These are phyloP conservation scores for Trichoderma arundinaceum DNA, from an alignment of 2,329 filamentous ascomycete genomes.

Conservation along the genomic window DNA sequence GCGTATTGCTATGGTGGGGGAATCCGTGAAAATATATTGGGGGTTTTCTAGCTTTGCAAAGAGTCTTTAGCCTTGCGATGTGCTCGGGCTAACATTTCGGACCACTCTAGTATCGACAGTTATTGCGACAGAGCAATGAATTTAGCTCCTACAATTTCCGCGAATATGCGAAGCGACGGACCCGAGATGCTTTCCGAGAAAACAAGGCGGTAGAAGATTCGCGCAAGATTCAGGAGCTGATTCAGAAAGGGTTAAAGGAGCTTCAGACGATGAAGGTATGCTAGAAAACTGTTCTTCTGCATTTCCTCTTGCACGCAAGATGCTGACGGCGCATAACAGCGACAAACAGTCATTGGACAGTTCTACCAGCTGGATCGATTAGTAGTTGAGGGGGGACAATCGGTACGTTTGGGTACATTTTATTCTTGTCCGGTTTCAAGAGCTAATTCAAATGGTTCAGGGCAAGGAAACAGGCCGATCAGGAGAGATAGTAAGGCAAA, in stretches of 20 bases:
- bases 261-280: conserved; percentile 87
- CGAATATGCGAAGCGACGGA: conserved; percentile 91
- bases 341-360: conserved; percentile 92
- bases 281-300: not conserved
- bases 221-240: conserved; percentile 80
- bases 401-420: conserved; percentile 54
- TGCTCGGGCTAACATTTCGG: not conserved
- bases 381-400: conserved; percentile 87
- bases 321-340: conserved; percentile 56
- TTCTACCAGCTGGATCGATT: conserved; percentile 92
- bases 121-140: conserved; percentile 83
- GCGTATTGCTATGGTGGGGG: conserved; percentile 17
- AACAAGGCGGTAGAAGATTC: conserved; percentile 74
- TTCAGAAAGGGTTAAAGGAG: conserved; percentile 87
- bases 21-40: conserved; percentile 14
- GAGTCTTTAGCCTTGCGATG: not conserved
- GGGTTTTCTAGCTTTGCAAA: not conserved
- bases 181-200: conserved; percentile 87
- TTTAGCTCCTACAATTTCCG: conserved; percentile 97
- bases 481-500: conserved; percentile 74
- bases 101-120: conserved; percentile 78
- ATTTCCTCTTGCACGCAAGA: not conserved
- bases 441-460: conserved; percentile 44
- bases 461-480: conserved; percentile 73
- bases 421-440: not conserved